These are phyloP conservation scores for Claviceps paspali DNA, from an alignment of 2,329 filamentous ascomycete genomes.

Conservation along the genomic window DNA sequence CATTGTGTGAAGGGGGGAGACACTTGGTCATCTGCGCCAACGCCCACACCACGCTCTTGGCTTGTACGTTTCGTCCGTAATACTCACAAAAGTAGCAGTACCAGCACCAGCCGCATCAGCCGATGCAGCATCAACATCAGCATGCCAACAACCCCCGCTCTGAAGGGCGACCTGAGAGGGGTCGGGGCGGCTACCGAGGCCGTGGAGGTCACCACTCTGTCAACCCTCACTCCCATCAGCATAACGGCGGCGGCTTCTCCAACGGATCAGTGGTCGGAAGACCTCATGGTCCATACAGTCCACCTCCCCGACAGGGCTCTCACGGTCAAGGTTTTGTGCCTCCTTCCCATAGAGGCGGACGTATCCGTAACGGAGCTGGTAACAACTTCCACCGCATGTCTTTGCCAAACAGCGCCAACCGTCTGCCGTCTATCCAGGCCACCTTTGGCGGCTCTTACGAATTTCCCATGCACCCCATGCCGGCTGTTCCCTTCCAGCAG, in stretches of 20 bases:
- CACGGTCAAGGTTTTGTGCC: slow-evolving; percentile 21
- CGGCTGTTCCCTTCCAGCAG: slow-evolving; percentile 19
- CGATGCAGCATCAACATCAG: background rate
- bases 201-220: slow-evolving; percentile 28
- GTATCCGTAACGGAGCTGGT: slow-evolving; percentile 17
- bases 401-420: slow-evolving; percentile 20
- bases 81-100: background rate
- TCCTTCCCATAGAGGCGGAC: slow-evolving; percentile 20
- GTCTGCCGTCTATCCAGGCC: slow-evolving; percentile 22
- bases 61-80: too few relatives aligned
- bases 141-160: slow-evolving; percentile 15
- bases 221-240: slow-evolving; percentile 20
- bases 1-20: background rate
- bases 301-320: slow-evolving; percentile 25
- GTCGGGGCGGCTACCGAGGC: slow-evolving; percentile 29
- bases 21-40: too few relatives aligned
- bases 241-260: slow-evolving; percentile 16
- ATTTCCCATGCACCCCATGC: slow-evolving; percentile 25
- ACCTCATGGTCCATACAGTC: slow-evolving; percentile 27
- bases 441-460: slow-evolving; percentile 21
- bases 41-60: too few relatives aligned
- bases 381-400: slow-evolving; percentile 25
- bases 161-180: slow-evolving; percentile 25
- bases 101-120: background rate
- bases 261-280: slow-evolving; percentile 18